phyloP scores from a whole-genome alignment of 495 filamentous ascomycete species.

The Penicillium canescens region DNA sequence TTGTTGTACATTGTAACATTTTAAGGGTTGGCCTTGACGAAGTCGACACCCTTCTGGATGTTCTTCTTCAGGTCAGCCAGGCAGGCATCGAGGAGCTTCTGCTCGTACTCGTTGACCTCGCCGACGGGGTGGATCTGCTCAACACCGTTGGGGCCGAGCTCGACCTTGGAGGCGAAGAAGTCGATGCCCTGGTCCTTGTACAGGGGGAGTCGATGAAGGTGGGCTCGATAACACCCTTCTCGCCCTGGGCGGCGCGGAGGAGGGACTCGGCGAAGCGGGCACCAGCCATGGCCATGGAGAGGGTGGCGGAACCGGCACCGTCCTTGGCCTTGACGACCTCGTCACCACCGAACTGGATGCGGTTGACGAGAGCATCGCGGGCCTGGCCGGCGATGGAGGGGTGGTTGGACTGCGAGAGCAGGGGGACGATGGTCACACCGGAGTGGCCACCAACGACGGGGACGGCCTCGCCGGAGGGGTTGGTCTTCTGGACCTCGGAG shows the following conservation, averaged over 20 bases:
- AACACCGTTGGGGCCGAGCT: constrained; percentile 94
- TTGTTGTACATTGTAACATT: constrained; percentile 29
- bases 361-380: constrained; percentile 78
- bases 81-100: constrained; percentile 83
- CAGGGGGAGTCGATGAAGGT: constrained; percentile 93
- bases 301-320: constrained; percentile 94
- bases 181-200: constrained; percentile 96
- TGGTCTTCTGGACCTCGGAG: constrained; percentile 83
- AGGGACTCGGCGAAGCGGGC: constrained; percentile 95
- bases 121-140: constrained; percentile 89
- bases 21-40: constrained; percentile 71
- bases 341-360: constrained; percentile 99
- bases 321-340: constrained; percentile 99
- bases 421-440: constrained; percentile 95
- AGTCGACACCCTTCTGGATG: constrained; percentile 74
- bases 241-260: constrained; percentile 86
- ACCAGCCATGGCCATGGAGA: constrained; percentile 99
- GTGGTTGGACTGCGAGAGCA: constrained; percentile 92
- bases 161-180: constrained; percentile 92
- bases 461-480: constrained; percentile 90
- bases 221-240: constrained; percentile 94
- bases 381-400: constrained; percentile 73
- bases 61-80: constrained; percentile 88
- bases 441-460: constrained; percentile 96
- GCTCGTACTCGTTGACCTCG: constrained; percentile 76